Base-by-base conservation (phyloP, 2,329 filamentous ascomycete species). In the Thielaviopsis punctulata region DNA sequence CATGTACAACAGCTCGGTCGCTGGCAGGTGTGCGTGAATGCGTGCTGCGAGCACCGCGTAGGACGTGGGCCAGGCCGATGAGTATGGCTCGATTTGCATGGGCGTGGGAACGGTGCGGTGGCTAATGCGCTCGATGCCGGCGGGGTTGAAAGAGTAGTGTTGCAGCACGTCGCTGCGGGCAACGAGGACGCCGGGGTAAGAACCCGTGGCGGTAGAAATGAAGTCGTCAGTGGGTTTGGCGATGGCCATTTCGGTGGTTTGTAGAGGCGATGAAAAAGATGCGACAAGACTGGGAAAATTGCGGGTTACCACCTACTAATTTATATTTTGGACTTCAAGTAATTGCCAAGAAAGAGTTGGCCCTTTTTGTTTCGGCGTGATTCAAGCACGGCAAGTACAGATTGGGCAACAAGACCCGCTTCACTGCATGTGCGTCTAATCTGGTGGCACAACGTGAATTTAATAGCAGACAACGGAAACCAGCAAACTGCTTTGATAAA, bases 1-100 rank as follows among this genome's bases (percentile, higher is more conserved):
- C 49, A 76, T 61, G 21, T 60, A 58, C 5, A 70, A 25, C n/a
- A 64, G 56, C 33, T 58, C 44, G n/a, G 63, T 65, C 3, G 71
- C 60, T 1, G 66, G 68, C 7, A 45, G 5, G 10, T 13, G 12
- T 1, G 57, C 55, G 15, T 58, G 43, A 47, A 72, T 68, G 47
- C 62, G 62, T 3, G 59, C 51, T 52, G 63, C 64, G 54, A 65
- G 56, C 1, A 50, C 49, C 24, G 58, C 51, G 48, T 66, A 71
- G 1, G 55, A 52, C 3, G 56, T 25, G 0, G 65, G 66, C 68
- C 69, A 71, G 8, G 58, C 48, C 3, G 64, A 60, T 48, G 69
- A 61, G 1, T 64, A 62, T 4, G 66, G 64, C 12, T 65, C 62
- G 12, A 71, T 67, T 15, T 59, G 56, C 4, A 66, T 55, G 0